Percentiles rank a stretch among this genome's conserved stretches.
Conservation (phyloP, 192 early-diverging fungal genomes). For the Kappamyces sp. region DNA sequence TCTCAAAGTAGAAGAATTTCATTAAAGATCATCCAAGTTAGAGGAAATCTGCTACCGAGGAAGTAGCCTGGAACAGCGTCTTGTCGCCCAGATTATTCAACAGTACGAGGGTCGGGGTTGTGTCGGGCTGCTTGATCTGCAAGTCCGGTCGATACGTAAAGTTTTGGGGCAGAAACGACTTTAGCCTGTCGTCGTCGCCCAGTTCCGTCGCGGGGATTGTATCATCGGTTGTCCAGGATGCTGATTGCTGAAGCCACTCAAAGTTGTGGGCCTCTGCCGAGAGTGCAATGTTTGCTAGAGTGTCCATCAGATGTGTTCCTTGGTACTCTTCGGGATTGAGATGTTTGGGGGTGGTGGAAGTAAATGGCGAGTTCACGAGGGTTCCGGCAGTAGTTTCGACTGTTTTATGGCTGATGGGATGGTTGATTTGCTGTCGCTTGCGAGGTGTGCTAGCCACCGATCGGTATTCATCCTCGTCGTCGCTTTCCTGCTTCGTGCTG, state of each 20-base stretch:
- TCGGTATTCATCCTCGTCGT: not conserved
- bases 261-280: not conserved
- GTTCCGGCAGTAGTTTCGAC: not conserved
- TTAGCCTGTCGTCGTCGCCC: slow-evolving; percentile 1
- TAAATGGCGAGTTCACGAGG: not conserved
- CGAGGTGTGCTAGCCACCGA: not conserved
- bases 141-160: not conserved
- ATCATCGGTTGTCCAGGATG: not conserved
- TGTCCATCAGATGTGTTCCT: slow-evolving; percentile 3
- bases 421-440: not conserved
- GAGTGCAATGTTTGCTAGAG: slow-evolving; percentile 6
- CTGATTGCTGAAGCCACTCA: slow-evolving; percentile 1
- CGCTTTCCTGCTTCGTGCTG: not conserved
- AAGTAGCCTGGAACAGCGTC: slow-evolving; percentile 12
- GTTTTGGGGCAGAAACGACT: not conserved
- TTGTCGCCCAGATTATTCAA: slow-evolving; percentile 11
- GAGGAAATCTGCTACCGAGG: not conserved
- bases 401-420: not conserved
- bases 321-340: not conserved
- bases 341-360: not conserved
- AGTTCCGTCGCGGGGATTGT: not conserved
- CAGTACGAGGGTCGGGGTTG: not conserved
- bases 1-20: slow-evolving; percentile 44
- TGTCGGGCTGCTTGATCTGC: not conserved
- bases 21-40: not conserved